Base-by-base conservation (phyloP, 768 basidiomycete species). In the Phlegmacium glaucopus region DNA sequence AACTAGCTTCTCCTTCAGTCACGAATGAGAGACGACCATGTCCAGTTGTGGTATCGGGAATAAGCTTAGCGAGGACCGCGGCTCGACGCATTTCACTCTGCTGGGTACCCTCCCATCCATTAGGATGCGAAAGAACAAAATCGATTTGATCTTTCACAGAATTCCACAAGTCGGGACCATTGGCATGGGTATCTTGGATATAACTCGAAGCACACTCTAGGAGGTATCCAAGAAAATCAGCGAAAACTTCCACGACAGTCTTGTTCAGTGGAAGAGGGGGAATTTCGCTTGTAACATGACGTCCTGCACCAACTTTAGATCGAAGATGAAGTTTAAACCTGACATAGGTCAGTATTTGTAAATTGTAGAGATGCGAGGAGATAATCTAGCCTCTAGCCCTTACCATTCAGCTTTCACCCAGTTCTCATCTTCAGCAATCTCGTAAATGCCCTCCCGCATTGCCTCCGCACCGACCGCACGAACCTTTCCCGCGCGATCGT, bases 1-100 rank as follows among this genome's bases (percentile, higher is more conserved):
- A 60, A 53, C 72, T 74, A 1, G 78, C 78, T 56, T 79, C 78
- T n/a, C 76, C 78, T 50, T 80, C 79, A 0, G 72, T 71, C n/a
- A 78, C 71, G 17, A 77, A 72, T n/a, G 63, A 60, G 22, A 78
- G 51, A 4, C 70, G 68, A 40, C 50, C 39, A 29, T 67, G 63
- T 0, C 67, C 74, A 12, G 58, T 58, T 10, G 53, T 45, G 1
- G 56, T 63, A 50, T 70, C 64, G 0, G 64, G 60, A 2, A 77
- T 56, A 1, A 77, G 57, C 6, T 67, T 65, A 10, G 68, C 77
- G 28, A 61, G 45, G 6, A 77, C 59, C 0, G 71, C 72, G 9
- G 74, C 75, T 4, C 60, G 55, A 37, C 75, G 65, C 45, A 78
- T 69, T 22, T 64, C 54, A 1, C 49, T 44, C 51, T 77, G 76